Conservation (phyloP, 225 moss, liverwort and hornwort species). For the Pseudisothecium myosuroides region DNA sequence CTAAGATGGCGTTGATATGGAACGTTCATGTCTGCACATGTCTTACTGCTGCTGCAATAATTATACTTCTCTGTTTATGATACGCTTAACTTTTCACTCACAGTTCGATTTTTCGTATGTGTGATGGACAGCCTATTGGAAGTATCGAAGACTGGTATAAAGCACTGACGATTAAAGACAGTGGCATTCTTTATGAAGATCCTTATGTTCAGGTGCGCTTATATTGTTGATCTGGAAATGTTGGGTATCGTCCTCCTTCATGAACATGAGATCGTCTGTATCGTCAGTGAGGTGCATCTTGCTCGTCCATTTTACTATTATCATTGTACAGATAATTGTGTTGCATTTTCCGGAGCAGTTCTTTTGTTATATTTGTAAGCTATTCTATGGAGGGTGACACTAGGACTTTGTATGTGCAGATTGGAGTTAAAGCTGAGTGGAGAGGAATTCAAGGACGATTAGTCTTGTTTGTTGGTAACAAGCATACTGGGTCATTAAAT, state of each 20-base stretch:
- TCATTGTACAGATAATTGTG: background rate
- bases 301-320: background rate
- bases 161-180: conserved; percentile 61
- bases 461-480: conserved; percentile 87
- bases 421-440: conserved; percentile 93
- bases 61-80: background rate
- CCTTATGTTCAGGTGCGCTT: conserved; percentile 65
- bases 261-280: background rate
- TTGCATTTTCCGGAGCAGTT: background rate
- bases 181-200: conserved; percentile 88
- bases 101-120: background rate
- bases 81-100: background rate
- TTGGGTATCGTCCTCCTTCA: background rate
- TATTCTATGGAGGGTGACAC: background rate
- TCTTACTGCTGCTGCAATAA: background rate
- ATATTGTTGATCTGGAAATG: background rate
- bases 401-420: conserved; percentile 29
- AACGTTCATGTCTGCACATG: background rate
- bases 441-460: conserved; percentile 77
- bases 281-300: background rate
- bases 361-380: background rate
- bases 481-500: conserved; percentile 51
- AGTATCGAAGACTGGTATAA: conserved; percentile 84
- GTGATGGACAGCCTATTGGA: conserved; percentile 57
- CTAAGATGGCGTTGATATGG: background rate